Percentiles rank a stretch among this genome's conserved stretches.
These are phyloP conservation scores for Boletus huronensis DNA, from an alignment of 768 basidiomycete species.

Conservation along the genomic window DNA sequence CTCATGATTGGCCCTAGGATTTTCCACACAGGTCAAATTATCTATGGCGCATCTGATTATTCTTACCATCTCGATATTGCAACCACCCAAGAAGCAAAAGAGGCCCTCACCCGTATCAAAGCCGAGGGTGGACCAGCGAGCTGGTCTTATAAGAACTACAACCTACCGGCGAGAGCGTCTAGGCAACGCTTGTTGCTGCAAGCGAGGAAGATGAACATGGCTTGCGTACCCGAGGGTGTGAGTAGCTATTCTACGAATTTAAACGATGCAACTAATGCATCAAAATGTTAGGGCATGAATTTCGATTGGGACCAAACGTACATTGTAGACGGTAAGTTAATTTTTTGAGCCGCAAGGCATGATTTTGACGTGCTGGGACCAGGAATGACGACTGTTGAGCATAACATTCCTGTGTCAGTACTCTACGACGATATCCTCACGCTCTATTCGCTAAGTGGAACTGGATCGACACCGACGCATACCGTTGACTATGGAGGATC, in stretches of 20 bases:
- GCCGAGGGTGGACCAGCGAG: slow-evolving; percentile 67
- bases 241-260: slow-evolving; percentile 13
- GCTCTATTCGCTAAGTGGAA: slow-evolving; percentile 63
- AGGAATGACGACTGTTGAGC: slow-evolving; percentile 80
- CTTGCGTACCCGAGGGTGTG: slow-evolving; percentile 69
- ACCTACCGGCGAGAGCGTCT: slow-evolving; percentile 64
- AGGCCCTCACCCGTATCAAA: slow-evolving; percentile 65
- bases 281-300: slow-evolving; percentile 55
- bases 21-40: slow-evolving; percentile 63
- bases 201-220: slow-evolving; percentile 61
- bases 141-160: slow-evolving; percentile 79
- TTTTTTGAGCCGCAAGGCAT: not conserved
- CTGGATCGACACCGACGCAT: slow-evolving; percentile 71
- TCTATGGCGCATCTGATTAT: slow-evolving; percentile 45
- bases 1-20: slow-evolving; percentile 68
- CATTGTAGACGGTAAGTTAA: slow-evolving; percentile 63
- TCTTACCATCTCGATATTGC: slow-evolving; percentile 65
- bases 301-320: slow-evolving; percentile 78
- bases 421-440: slow-evolving; percentile 66
- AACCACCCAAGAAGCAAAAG: slow-evolving; percentile 56
- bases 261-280: not conserved
- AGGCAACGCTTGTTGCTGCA: slow-evolving; percentile 62
- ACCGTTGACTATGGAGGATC: slow-evolving; percentile 76
- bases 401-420: slow-evolving; percentile 59
- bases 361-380: not conserved